Conservation (phyloP, 73 alveolate species). For the Breviolum minutum region DNA sequence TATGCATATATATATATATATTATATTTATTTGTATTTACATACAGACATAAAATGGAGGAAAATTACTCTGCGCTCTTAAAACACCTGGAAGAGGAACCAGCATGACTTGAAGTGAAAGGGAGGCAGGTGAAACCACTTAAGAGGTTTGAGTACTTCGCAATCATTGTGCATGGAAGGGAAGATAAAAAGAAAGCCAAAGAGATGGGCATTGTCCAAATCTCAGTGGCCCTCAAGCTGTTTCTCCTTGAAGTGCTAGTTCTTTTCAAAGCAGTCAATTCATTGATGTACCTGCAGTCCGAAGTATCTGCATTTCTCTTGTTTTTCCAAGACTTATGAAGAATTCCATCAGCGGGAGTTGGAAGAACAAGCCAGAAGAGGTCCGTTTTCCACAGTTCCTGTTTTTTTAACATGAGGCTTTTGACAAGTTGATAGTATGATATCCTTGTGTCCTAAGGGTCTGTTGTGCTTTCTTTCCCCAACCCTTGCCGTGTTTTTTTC, state of each 20-base stretch:
- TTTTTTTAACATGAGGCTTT: too few relatives aligned
- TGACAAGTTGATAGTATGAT: too few relatives aligned
- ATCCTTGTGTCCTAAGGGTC: too few relatives aligned
- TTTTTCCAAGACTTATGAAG: constrained; percentile 62
- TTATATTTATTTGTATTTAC: too few relatives aligned
- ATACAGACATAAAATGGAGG: too few relatives aligned
- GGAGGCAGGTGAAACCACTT: not conserved
- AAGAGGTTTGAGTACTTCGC: not conserved
- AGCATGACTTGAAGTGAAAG: not conserved
- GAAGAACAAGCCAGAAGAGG: constrained; percentile 68
- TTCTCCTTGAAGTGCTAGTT: not conserved
- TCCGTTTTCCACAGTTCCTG: not conserved
- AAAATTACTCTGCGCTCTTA: too few relatives aligned
- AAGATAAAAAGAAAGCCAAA: constrained; percentile 77
- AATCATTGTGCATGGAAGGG: constrained; percentile 32
- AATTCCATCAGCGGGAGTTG: constrained; percentile 88
- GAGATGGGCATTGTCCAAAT: constrained; percentile 66
- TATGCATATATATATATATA: too few relatives aligned
- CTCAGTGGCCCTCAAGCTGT: not conserved
- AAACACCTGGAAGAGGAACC: not conserved
- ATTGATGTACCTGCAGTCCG: not conserved
- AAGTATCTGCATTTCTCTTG: not conserved
- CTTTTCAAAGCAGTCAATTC: not conserved
- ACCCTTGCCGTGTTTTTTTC: not conserved
- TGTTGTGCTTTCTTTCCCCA: too few relatives aligned